These are phyloP conservation scores for Lentinula guzmanii DNA, from an alignment of 768 basidiomycete genomes.

Conservation along the genomic window DNA sequence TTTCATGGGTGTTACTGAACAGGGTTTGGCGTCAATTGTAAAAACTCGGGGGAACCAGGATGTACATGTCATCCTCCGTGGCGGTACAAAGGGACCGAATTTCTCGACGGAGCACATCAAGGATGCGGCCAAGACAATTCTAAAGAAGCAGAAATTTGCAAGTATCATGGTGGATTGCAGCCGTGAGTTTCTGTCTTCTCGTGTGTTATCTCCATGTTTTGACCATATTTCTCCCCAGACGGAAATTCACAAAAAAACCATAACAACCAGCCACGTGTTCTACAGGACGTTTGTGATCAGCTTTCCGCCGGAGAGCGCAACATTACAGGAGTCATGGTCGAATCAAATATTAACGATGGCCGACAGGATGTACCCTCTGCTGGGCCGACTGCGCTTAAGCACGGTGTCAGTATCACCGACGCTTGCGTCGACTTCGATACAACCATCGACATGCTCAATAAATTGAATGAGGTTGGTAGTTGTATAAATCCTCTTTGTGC, in stretches of 20 bases:
- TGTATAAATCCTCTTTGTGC: background rate
- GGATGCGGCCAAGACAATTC: conserved; percentile 54
- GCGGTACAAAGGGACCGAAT: conserved; percentile 89
- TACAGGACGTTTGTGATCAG: conserved; percentile 68
- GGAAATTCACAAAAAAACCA: conserved; percentile 97
- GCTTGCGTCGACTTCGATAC: conserved; percentile 86
- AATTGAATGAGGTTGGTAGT: conserved; percentile 48
- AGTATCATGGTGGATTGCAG: conserved; percentile 88
- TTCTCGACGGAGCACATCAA: conserved; percentile 69
- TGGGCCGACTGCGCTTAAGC: conserved; percentile 64
- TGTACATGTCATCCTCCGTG: conserved; percentile 94
- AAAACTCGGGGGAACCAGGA: conserved; percentile 81
- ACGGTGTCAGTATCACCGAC: conserved; percentile 87
- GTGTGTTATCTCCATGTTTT: background rate
- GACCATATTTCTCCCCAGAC: conserved; percentile 37
- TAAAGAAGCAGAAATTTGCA: conserved; percentile 56
- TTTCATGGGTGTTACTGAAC: conserved; percentile 90
- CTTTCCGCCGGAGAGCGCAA: conserved; percentile 59
- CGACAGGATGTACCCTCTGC: conserved; percentile 80
- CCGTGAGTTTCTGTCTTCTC: conserved; percentile 38
- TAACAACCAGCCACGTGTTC: conserved; percentile 82
- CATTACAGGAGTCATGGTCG: conserved; percentile 97
- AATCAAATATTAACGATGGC: conserved; percentile 89
- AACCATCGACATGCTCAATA: conserved; percentile 70
- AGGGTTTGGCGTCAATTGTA: conserved; percentile 91